Evolutionary conservation across 169 alveolate species (phyloP).

Genomic region (Cryptosporidium sp.): DNA sequence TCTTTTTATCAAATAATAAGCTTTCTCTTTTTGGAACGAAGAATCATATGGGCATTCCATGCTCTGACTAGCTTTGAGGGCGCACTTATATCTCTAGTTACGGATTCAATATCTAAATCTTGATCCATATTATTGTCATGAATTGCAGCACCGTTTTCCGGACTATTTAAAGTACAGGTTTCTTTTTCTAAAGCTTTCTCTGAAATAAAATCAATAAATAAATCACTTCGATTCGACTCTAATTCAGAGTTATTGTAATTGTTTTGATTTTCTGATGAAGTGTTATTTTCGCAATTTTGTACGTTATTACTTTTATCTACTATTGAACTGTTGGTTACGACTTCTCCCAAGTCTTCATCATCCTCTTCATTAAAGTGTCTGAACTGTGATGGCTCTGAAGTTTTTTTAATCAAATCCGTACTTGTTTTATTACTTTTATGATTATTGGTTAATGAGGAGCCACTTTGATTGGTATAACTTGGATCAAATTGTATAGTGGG

Average conservation of each 20-base stretch:
- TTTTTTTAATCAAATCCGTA: neutral
- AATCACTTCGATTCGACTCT: too few relatives aligned
- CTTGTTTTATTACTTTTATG: too few relatives aligned
- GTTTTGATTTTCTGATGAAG: neutral
- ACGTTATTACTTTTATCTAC: neutral
- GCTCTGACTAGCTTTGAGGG: neutral
- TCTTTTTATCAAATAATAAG: neutral
- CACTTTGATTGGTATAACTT: neutral
- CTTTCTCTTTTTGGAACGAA: conserved; percentile 25
- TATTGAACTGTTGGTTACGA: neutral
- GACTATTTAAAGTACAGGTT: neutral
- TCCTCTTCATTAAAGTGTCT: neutral
- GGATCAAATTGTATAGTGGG: neutral
- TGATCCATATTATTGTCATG: too few relatives aligned
- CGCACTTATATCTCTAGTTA: neutral
- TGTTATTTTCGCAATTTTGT: neutral
- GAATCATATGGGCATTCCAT: conserved; percentile 6
- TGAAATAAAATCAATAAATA: neutral
- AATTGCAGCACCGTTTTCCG: neutral
- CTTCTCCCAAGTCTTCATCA: conserved; percentile 12
- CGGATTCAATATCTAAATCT: neutral
- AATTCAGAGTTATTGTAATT: neutral
- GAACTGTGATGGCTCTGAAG: neutral
- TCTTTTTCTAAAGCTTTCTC: neutral
- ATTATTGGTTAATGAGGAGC: neutral